Percentiles rank a stretch among this genome's conserved stretches.
phyloP scores from a whole-genome alignment of 192 early-diverging fungal genomes.

The Coemansia sp. region DNA sequence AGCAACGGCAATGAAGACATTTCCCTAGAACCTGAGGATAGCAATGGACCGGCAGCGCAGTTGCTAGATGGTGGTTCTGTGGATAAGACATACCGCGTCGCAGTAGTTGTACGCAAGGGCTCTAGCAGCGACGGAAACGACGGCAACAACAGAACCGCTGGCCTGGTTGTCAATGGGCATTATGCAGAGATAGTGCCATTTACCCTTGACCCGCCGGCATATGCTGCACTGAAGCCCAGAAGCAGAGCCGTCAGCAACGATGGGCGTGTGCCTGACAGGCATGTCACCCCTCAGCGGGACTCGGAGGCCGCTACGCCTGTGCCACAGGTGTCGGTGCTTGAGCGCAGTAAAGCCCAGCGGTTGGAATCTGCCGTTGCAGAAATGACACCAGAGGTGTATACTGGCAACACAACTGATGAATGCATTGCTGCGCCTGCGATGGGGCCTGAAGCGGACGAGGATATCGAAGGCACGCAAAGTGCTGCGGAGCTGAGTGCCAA shows the following conservation, averaged over 20 bases:
- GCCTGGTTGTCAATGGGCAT: constrained; percentile 33
- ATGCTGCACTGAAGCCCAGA: constrained; percentile 1
- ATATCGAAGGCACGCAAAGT: not conserved
- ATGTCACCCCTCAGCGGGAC: not conserved
- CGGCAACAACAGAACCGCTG: not conserved
- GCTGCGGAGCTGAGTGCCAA: not conserved
- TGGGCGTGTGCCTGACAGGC: not conserved
- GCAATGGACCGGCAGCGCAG: not conserved
- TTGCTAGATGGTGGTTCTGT: not conserved
- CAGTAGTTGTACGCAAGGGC: constrained; percentile 27
- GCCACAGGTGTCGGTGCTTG: not conserved
- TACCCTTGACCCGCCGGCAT: constrained; percentile 26
- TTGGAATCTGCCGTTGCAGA: not conserved
- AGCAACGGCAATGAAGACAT: not conserved
- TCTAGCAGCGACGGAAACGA: not conserved
- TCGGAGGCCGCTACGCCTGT: not conserved
- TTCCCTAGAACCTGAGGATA: not conserved
- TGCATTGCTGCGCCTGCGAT: not conserved
- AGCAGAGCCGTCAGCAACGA: constrained; percentile 2
- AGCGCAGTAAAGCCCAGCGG: not conserved
- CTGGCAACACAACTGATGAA: not conserved
- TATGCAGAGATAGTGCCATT: constrained; percentile 20
- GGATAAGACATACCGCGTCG: constrained; percentile 23
- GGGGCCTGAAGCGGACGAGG: not conserved
- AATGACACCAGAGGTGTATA: not conserved